Percentiles rank a stretch among this genome's conserved stretches.
Conservation (phyloP, 805 yeast species). For the Metahyphopichia silvanorum region DNA sequence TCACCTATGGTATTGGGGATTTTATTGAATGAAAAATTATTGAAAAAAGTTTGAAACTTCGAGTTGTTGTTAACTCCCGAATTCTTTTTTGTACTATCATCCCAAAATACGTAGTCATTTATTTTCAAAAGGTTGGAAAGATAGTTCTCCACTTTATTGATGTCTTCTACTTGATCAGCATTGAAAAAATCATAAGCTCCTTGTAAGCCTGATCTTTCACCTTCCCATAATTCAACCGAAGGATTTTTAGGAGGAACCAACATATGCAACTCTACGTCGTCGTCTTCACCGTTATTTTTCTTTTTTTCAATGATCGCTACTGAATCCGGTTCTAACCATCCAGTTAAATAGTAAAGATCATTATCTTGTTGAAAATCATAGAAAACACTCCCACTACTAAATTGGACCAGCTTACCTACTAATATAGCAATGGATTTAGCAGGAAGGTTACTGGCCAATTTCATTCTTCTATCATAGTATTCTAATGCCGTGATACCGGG, state of each 20-base stretch:
- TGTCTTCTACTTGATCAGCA: slow-evolving; percentile 70
- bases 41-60: slow-evolving; percentile 17
- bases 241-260: slow-evolving; percentile 82
- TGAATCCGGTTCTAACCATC: slow-evolving; percentile 90
- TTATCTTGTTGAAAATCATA: slow-evolving; percentile 91
- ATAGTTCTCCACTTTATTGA: slow-evolving; percentile 40
- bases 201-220: slow-evolving; percentile 80
- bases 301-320: slow-evolving; percentile 65
- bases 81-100: slow-evolving; percentile 26
- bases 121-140: slow-evolving; percentile 46
- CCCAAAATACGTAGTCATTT: slow-evolving; percentile 55
- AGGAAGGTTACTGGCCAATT: slow-evolving; percentile 57
- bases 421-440: slow-evolving; percentile 67
- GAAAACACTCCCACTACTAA: slow-evolving; percentile 87
- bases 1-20: slow-evolving; percentile 13
- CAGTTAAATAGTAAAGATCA: slow-evolving; percentile 81
- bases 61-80: slow-evolving; percentile 7
- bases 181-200: slow-evolving; percentile 84
- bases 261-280: slow-evolving; percentile 64
- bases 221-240: slow-evolving; percentile 89
- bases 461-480: slow-evolving; percentile 67
- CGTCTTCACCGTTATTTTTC: slow-evolving; percentile 40
- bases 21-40: slow-evolving; percentile 2
- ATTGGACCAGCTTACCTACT: slow-evolving; percentile 69
- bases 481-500: slow-evolving; percentile 86